Percentiles rank a stretch among this genome's conserved stretches.
Conservation (phyloP, 331 rosid species). For the Prunus yedoensis region DNA sequence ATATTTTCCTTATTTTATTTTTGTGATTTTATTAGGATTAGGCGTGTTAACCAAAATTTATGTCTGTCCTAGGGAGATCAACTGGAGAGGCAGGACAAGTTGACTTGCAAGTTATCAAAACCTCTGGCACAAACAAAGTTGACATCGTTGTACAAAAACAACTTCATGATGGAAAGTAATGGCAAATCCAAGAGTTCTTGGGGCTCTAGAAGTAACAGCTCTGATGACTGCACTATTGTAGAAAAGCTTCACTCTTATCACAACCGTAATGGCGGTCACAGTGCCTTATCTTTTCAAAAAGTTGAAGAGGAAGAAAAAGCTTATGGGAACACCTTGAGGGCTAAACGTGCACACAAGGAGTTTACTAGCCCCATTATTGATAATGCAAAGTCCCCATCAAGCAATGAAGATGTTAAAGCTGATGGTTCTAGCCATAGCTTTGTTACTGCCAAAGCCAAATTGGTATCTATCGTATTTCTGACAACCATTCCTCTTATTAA, state of each 20-base stretch:
- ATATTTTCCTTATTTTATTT: no score
- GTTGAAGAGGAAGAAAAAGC: conserved; percentile 59
- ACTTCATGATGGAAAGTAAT: conserved; percentile 33
- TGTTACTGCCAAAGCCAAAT: conserved; percentile 75
- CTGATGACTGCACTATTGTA: conserved; percentile 50
- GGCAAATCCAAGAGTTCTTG: conserved; percentile 34
- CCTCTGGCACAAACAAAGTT: conserved; percentile 50
- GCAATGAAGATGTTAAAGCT: conserved; percentile 51
- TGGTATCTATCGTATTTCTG: conserved; percentile 47
- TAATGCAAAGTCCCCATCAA: conserved; percentile 51
- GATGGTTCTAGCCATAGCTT: conserved; percentile 47
- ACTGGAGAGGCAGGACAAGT: no score
- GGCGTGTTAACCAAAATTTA: no score
- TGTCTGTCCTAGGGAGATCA: no score
- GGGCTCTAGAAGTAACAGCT: conserved; percentile 40
- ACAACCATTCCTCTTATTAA: background rate
- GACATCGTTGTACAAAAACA: conserved; percentile 46
- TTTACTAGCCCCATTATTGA: conserved; percentile 49
- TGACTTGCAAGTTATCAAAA: conserved; percentile 31
- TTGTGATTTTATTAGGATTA: no score
- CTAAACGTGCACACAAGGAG: conserved; percentile 67
- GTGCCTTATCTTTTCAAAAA: conserved; percentile 34
- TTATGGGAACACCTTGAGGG: conserved; percentile 36
- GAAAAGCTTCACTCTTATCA: conserved; percentile 44
- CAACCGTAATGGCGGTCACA: conserved; percentile 39